These are phyloP conservation scores for Mycena venus DNA, from an alignment of 768 basidiomycete species.

Conservation along the genomic window DNA sequence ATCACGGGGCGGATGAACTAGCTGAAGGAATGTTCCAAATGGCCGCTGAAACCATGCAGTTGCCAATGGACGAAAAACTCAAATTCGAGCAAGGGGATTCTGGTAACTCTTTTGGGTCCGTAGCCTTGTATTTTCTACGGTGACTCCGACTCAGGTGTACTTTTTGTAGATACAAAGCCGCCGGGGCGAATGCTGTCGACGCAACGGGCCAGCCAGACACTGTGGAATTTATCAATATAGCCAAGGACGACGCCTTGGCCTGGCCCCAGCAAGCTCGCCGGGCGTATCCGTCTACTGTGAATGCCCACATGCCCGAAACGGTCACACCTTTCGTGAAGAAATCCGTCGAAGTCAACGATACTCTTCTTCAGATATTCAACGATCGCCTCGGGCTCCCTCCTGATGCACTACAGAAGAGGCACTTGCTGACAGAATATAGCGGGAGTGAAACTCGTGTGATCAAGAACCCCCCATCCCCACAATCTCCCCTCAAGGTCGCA, in stretches of 20 bases:
- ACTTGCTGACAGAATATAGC: conserved; percentile 61
- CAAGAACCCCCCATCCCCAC: conserved; percentile 58
- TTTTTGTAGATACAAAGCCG: conserved; percentile 66
- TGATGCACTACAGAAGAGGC: conserved; percentile 59
- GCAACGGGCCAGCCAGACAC: conserved; percentile 68
- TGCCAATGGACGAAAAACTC: conserved; percentile 70
- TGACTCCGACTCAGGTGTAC: conserved; percentile 32
- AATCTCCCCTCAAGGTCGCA: conserved; percentile 51
- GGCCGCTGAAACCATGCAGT: conserved; percentile 65
- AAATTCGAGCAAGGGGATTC: conserved; percentile 69
- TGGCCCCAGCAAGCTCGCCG: conserved; percentile 68
- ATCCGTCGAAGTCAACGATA: conserved; percentile 68
- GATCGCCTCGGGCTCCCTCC: conserved; percentile 65
- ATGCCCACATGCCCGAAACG: conserved; percentile 61
- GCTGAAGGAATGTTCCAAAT: conserved; percentile 68
- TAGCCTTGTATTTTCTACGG: background rate
- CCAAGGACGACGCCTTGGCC: conserved; percentile 77
- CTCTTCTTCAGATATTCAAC: conserved; percentile 69
- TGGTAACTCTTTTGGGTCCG: conserved; percentile 56
- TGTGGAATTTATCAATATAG: conserved; percentile 74
- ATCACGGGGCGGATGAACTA: conserved; percentile 65
- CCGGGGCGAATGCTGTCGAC: conserved; percentile 74
- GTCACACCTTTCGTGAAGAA: conserved; percentile 69
- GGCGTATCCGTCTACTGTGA: conserved; percentile 68
- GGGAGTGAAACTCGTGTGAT: conserved; percentile 72